Conservation (phyloP, 768 basidiomycete genomes). For the Amanita inopinata region DNA sequence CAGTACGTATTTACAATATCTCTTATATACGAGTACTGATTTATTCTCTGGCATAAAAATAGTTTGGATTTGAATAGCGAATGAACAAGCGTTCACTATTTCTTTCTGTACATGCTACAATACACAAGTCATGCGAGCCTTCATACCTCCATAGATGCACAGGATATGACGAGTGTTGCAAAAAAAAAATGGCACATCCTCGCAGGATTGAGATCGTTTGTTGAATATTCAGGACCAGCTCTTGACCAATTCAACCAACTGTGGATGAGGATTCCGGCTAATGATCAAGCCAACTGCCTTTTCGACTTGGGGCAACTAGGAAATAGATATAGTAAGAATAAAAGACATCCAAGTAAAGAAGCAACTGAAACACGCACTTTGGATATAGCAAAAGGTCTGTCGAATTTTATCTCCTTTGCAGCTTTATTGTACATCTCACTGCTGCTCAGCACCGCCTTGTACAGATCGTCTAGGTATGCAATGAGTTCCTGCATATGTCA, state of each 20-base stretch:
- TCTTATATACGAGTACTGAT: no score
- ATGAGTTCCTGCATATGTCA: neutral
- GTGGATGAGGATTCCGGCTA: neutral
- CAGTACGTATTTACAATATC: no score
- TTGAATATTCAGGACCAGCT: neutral
- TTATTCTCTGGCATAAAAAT: no score
- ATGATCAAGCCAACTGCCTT: neutral
- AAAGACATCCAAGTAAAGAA: neutral
- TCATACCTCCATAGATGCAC: no score
- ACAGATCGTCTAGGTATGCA: neutral
- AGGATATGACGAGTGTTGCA: no score
- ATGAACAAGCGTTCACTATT: no score
- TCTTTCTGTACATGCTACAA: no score
- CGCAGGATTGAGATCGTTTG: no score
- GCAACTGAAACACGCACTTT: neutral
- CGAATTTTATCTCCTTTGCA: neutral
- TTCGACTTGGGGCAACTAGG: neutral
- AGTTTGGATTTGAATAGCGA: no score
- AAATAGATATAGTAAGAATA: neutral
- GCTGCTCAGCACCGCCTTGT: neutral
- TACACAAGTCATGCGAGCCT: no score
- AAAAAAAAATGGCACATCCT: no score
- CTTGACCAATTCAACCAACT: constrained; percentile 1
- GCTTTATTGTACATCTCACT: neutral
- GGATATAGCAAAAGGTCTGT: neutral